Conservation (phyloP, 176 grass and related monocot genomes). For the Eremochloa ophiuroides region DNA sequence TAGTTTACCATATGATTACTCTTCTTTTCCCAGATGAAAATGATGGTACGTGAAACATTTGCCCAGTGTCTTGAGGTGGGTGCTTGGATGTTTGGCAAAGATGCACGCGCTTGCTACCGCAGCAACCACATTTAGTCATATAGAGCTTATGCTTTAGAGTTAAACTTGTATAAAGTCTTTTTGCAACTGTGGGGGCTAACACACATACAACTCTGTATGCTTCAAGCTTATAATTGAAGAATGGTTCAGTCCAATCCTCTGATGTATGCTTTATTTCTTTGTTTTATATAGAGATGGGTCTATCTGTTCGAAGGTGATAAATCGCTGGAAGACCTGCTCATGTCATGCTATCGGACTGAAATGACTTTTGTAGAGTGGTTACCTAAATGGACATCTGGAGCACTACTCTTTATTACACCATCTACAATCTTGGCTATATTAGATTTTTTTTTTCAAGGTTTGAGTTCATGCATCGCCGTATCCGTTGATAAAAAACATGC, state of each 20-base stretch:
- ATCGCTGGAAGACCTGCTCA: constrained; percentile 42
- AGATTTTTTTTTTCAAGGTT: constrained; percentile 10
- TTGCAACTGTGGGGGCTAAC: neutral
- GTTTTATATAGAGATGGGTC: constrained; percentile 91
- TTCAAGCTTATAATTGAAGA: constrained; percentile 27
- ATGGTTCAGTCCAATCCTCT: constrained; percentile 35
- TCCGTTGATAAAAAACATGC: constrained; percentile 23
- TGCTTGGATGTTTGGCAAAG: constrained; percentile 44
- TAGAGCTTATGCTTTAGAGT: constrained; percentile 31
- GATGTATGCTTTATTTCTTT: constrained; percentile 79
- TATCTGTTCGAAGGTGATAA: constrained; percentile 83
- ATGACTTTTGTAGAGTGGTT: constrained; percentile 51
- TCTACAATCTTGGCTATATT: neutral
- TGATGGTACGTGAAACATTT: constrained; percentile 93
- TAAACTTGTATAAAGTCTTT: constrained; percentile 42
- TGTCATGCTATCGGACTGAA: constrained; percentile 38
- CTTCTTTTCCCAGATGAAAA: constrained; percentile 89
- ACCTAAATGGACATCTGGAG: constrained; percentile 14
- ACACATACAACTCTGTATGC: constrained; percentile 8
- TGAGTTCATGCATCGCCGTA: neutral
- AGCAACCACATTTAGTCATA: neutral
- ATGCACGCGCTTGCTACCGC: neutral
- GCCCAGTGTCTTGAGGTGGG: constrained; percentile 56
- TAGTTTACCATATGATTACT: constrained; percentile 60
- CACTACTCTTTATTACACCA: neutral